Evolutionary conservation across 805 yeast genomes (phyloP).

Genomic region (Lipomyces starkeyi): DNA sequence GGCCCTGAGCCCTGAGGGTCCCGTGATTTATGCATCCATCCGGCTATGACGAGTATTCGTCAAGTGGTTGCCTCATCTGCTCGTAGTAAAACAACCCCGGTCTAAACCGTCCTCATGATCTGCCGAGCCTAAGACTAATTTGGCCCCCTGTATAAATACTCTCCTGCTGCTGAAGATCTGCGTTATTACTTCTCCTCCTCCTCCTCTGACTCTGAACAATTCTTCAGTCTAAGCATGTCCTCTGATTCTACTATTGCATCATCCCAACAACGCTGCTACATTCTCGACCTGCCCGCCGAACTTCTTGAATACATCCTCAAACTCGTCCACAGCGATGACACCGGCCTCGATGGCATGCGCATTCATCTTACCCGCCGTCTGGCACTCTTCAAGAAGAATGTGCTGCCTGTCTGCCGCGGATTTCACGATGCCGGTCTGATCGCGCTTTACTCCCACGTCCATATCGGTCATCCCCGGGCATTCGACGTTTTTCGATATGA

Average conservation of each 20-base stretch:
- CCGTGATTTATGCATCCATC: not conserved
- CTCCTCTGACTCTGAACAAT: not conserved
- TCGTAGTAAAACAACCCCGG: not conserved
- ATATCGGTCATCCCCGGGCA: conserved; percentile 78
- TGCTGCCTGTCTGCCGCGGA: conserved; percentile 39
- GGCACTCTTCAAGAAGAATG: conserved; percentile 27
- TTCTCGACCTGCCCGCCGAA: conserved; percentile 30
- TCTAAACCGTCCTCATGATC: not conserved
- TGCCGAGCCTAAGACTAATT: not conserved
- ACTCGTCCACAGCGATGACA: conserved; percentile 22
- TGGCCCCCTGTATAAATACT: not conserved
- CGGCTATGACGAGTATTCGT: no score
- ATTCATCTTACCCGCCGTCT: conserved; percentile 29
- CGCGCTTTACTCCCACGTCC: conserved; percentile 48
- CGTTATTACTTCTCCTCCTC: no score
- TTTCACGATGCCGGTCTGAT: conserved; percentile 48
- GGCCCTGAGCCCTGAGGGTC: not conserved
- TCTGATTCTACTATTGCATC: not conserved
- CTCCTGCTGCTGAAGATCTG: not conserved
- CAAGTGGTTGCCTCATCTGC: not conserved
- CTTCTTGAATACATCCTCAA: conserved; percentile 25
- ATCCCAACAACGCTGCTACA: conserved; percentile 7
- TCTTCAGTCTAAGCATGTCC: not conserved
- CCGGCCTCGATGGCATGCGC: conserved; percentile 14
- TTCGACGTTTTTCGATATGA: conserved; percentile 68